Conservation (phyloP, 2,329 filamentous ascomycete species). For the Drechslerella coelobrocha region DNA sequence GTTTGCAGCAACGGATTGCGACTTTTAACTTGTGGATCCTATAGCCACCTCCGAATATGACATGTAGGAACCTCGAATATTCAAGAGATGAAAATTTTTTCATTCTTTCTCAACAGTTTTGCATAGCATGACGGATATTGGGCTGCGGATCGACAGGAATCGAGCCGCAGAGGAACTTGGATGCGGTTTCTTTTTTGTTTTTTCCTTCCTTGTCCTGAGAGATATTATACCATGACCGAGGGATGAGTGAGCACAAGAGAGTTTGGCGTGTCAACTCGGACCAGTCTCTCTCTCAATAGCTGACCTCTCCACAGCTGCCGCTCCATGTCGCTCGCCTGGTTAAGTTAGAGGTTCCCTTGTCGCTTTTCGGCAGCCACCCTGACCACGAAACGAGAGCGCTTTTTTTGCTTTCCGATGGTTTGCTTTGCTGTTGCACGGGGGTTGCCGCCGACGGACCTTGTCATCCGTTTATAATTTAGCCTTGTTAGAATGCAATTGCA, state of each 20-base stretch:
- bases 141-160: background rate
- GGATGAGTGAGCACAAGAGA: background rate
- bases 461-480: constrained; percentile 36
- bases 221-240: background rate
- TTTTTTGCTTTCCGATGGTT: background rate
- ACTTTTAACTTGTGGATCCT: constrained; percentile 46
- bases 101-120: background rate
- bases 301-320: constrained; percentile 34
- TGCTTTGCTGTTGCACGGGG: constrained; percentile 42
- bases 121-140: background rate
- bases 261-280: background rate
- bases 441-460: constrained; percentile 48
- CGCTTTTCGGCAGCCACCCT: constrained; percentile 50
- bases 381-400: constrained; percentile 23
- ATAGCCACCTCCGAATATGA: background rate
- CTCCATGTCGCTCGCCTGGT: constrained; percentile 50
- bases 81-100: constrained; percentile 2
- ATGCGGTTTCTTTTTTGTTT: background rate
- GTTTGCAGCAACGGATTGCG: background rate
- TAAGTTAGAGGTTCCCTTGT: constrained; percentile 50
- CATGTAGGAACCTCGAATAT: background rate
- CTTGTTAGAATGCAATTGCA: constrained; percentile 11
- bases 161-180: background rate
- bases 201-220: too few relatives aligned
- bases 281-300: constrained; percentile 12